These are phyloP conservation scores for Linnemannia hyalina DNA, from an alignment of 192 early-diverging fungal genomes.

Conservation along the genomic window DNA sequence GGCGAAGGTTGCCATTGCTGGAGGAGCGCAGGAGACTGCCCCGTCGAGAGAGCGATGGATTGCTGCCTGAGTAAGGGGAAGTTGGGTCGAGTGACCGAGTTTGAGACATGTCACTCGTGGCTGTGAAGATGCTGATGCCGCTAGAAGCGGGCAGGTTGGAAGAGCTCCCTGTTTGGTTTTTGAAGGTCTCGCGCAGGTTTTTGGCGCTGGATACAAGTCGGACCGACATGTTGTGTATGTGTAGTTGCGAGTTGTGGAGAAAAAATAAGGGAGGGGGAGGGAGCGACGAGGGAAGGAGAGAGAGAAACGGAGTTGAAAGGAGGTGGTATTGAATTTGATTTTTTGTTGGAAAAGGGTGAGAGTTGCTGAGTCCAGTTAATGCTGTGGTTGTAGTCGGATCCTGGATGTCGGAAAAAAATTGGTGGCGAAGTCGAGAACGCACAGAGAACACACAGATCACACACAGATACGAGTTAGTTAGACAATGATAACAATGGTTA, in stretches of 20 bases:
- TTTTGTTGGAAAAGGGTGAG: not conserved
- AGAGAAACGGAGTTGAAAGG: not conserved
- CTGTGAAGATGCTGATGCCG: conserved; percentile 11
- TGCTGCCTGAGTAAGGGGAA: not conserved
- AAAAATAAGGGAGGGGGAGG: not conserved
- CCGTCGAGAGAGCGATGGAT: conserved; percentile 15
- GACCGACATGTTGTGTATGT: conserved; percentile 27
- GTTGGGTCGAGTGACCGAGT: conserved; percentile 28
- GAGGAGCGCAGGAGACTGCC: conserved; percentile 35
- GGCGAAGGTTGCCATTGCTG: conserved; percentile 29
- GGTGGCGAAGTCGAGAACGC: conserved; percentile 1
- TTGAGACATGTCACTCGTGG: conserved; percentile 15
- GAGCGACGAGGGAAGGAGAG: conserved; percentile 3
- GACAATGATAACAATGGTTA: conserved; percentile 10
- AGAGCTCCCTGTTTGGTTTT: not conserved
- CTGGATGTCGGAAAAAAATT: not conserved
- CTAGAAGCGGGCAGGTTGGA: conserved; percentile 8
- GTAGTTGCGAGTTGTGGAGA: not conserved
- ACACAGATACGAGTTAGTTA: not conserved
- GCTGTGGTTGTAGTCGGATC: not conserved
- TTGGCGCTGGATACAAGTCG: conserved; percentile 44
- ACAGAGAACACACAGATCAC: not conserved
- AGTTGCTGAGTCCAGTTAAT: not conserved
- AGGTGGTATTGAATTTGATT: not conserved
- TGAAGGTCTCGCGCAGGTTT: conserved; percentile 44